phyloP scores from a whole-genome alignment of 805 yeast genomes.

The Saturnispora gosingensis region DNA sequence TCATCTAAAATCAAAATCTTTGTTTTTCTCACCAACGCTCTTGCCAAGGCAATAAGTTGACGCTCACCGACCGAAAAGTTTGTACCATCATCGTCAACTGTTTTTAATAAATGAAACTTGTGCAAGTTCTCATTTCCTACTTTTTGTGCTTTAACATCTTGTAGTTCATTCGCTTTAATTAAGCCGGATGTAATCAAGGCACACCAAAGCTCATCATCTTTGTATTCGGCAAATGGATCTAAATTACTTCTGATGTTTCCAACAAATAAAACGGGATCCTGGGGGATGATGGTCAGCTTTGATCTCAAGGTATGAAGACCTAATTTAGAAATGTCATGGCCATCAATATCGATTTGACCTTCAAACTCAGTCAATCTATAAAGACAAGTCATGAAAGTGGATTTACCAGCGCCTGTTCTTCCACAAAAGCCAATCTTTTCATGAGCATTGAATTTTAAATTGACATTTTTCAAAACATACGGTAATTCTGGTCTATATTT shows the following conservation, averaged over 20 bases:
- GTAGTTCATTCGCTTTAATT: too few species aligned
- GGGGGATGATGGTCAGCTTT: conserved; percentile 76
- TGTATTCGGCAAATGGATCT: conserved; percentile 48
- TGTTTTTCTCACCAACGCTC: conserved; percentile 59
- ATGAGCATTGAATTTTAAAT: conserved; percentile 36
- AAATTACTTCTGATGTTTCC: conserved; percentile 70
- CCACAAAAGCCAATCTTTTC: conserved; percentile 85
- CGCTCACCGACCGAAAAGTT: conserved; percentile 68
- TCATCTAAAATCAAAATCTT: conserved; percentile 61
- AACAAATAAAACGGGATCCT: conserved; percentile 77
- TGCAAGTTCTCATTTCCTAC: conserved; percentile 28
- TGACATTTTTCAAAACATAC: conserved; percentile 41
- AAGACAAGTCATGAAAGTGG: conserved; percentile 57
- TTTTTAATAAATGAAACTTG: conserved; percentile 53
- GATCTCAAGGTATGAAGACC: conserved; percentile 66
- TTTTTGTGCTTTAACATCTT: too few species aligned
- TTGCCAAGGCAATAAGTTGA: conserved; percentile 58
- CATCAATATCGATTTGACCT: conserved; percentile 60
- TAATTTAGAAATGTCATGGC: conserved; percentile 49
- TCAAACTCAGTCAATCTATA: conserved; percentile 51
- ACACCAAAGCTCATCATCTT: conserved; percentile 50
- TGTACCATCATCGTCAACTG: conserved; percentile 58
- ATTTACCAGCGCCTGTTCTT: conserved; percentile 82
- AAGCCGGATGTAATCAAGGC: too few species aligned
- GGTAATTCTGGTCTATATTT: conserved; percentile 56